Evolutionary conservation across 495 filamentous ascomycete genomes (phyloP), one percentile per base, ranked within the genome.

Genomic region (Glonium stellatum): DNA sequence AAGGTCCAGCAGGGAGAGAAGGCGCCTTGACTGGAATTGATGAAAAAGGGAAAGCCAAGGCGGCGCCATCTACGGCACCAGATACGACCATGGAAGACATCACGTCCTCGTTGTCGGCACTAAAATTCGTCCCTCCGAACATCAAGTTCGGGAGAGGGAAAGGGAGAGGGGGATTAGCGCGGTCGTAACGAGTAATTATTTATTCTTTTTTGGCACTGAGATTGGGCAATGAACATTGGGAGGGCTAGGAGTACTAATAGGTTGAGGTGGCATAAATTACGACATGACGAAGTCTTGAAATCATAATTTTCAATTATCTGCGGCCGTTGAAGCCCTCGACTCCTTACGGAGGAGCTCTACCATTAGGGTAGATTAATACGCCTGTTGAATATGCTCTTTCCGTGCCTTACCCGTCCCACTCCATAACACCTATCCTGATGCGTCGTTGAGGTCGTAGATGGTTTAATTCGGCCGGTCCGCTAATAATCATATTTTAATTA

Each of bases 121-220:
- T 97, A 39, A 87, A 84, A 50, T 91, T 97, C 69, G 83, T 96
- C 8, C 92, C 92, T 18, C 72, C 79, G 13, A 91, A 85, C 66
- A 79, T 97, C 25, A 78, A 82, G 19, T 89, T 90, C 63, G 87
- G 87, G 54, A 76, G 79, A 54, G 79, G 83, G 53, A 77, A 79
- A 54, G 78, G 78, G 23, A 79, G 76, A 64, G 67, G 65, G 21
- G 75, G 73, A 5, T 62, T 75, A 12, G 65, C 67, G 53, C 27
- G 47, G 18, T 51, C 48, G 21, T 51, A 51, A 11, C 12, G 13
- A 44, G 12, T 2, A 44, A 2, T 18, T 18, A 4, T 44, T 44
- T 15, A n/a, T n/a, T 44, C 4, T 4, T 44, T 4, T 44, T 18
- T 15, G 39, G 12, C 36, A 13, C 18, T 18, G 4, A 44, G 39